Conservation (phyloP, 352 stramenopile genomes). For the Globisporangium middletonii region DNA sequence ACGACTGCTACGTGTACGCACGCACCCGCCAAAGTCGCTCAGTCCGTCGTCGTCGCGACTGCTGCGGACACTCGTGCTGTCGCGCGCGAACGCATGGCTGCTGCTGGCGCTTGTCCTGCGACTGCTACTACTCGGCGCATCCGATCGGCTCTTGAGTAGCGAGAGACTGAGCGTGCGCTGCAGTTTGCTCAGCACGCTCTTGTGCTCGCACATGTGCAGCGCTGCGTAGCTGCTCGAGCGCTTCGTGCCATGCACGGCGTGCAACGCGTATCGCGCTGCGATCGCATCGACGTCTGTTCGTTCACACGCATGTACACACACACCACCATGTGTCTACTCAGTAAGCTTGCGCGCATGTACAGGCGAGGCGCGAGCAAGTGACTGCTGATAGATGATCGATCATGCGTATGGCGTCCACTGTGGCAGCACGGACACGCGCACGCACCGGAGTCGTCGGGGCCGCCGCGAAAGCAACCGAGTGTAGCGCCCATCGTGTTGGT, state of each 20-base stretch:
- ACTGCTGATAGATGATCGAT: background rate
- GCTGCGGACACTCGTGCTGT: constrained; percentile 1
- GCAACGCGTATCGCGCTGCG: background rate
- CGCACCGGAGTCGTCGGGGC: constrained; percentile 16
- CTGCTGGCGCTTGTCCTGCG: background rate
- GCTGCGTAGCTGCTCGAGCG: constrained; percentile 4
- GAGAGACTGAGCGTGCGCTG: constrained; percentile 45
- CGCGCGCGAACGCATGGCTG: background rate
- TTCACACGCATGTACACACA: too few species aligned
- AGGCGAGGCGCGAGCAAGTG: background rate
- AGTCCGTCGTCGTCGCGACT: constrained; percentile 6
- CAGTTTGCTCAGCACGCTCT: constrained; percentile 45
- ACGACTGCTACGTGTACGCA: background rate
- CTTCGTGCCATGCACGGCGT: constrained; percentile 8
- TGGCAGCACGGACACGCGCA: background rate
- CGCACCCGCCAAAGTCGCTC: constrained; percentile 8
- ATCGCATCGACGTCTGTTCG: constrained; percentile 14
- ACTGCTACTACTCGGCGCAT: constrained; percentile 4
- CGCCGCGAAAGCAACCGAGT: constrained; percentile 44
- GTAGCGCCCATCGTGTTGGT: constrained; percentile 39
- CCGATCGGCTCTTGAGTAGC: constrained; percentile 13
- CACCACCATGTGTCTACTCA: background rate
- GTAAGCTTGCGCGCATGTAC: background rate
- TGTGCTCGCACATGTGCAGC: constrained; percentile 7
- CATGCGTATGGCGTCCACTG: background rate